Conservation (phyloP, 163 green algal species). For the Scenedesmus sp. region DNA sequence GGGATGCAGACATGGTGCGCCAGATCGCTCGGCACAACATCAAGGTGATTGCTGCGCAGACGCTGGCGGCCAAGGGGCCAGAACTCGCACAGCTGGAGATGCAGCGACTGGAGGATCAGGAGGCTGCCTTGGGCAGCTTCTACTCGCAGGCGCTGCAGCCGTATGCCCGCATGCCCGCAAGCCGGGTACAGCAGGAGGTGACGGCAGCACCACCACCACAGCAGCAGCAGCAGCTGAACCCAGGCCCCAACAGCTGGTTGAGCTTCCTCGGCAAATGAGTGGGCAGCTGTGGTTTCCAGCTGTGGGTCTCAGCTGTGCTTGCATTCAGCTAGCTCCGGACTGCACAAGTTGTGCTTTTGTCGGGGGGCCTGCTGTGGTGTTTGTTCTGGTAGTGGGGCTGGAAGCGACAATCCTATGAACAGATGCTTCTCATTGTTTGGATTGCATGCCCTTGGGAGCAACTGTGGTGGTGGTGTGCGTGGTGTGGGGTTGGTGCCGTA, state of each 20-base stretch:
- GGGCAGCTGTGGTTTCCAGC: no score
- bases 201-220: background rate
- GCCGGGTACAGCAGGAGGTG: background rate
- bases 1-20: constrained; percentile 10
- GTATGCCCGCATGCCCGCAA: background rate
- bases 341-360: background rate
- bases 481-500: background rate
- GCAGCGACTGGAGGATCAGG: background rate
- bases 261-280: background rate
- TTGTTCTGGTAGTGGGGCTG: background rate
- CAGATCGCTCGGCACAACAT: constrained; percentile 30
- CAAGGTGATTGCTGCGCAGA: constrained; percentile 18
- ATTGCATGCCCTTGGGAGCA: background rate
- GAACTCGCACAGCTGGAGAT: background rate
- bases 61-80: constrained; percentile 7
- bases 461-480: background rate
- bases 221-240: background rate
- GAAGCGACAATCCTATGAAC: background rate
- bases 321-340: no score
- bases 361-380: background rate
- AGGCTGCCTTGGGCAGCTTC: background rate
- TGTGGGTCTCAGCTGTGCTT: no score
- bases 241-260: background rate
- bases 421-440: background rate
- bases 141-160: background rate